These are phyloP conservation scores for Elaeagnus macrophylla DNA, from an alignment of 306 rosid genomes.

Conservation along the genomic window DNA sequence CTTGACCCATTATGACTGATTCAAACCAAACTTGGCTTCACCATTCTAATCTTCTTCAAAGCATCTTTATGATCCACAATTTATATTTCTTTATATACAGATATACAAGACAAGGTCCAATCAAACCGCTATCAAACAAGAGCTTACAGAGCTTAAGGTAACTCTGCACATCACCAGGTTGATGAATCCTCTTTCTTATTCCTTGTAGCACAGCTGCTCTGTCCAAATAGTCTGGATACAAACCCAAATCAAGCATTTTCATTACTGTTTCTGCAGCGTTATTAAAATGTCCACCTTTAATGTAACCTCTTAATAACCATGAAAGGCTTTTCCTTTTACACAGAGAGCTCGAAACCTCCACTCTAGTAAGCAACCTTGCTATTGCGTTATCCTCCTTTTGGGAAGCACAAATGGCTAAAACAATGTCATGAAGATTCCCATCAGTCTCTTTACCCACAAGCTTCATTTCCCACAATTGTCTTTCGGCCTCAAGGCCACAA, in stretches of 20 bases:
- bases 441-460: constrained; percentile 89
- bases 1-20: constrained; percentile 3
- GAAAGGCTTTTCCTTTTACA: constrained; percentile 69
- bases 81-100: constrained; percentile 66
- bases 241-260: constrained; percentile 74
- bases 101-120: constrained; percentile 76
- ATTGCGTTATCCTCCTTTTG: constrained; percentile 63
- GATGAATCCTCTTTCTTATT: constrained; percentile 56
- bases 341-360: constrained; percentile 50
- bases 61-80: constrained; percentile 76
- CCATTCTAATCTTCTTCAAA: constrained; percentile 30
- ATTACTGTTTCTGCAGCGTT: constrained; percentile 78
- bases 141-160: constrained; percentile 74
- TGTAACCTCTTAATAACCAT: constrained; percentile 87
- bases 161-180: constrained; percentile 43
- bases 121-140: constrained; percentile 61
- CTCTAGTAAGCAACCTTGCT: constrained; percentile 54
- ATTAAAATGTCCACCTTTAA: constrained; percentile 79
- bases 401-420: constrained; percentile 87
- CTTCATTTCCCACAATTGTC: constrained; percentile 91
- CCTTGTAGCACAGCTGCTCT: constrained; percentile 81
- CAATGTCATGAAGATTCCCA: constrained; percentile 73
- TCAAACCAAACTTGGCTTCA: constrained; percentile 3
- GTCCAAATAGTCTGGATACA: constrained; percentile 71
- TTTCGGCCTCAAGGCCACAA: constrained; percentile 84